Conservation (phyloP, 1,139 yeast genomes). For the Pichia sp. region DNA sequence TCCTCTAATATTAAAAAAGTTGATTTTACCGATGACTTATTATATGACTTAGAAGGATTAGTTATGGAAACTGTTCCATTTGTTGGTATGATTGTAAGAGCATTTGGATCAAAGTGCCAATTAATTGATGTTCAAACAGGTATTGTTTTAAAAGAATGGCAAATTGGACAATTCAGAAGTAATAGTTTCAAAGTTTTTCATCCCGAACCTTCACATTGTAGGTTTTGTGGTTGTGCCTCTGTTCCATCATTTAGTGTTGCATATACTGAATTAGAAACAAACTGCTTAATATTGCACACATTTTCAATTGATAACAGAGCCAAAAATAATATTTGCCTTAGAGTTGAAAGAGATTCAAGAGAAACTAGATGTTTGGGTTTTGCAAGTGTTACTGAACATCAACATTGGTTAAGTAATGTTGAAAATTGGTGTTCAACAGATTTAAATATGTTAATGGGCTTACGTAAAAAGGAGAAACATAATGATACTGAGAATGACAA, state of each 20-base stretch:
- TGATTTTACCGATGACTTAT: constrained; percentile 5
- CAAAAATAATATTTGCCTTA: constrained; percentile 70
- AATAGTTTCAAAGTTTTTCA: constrained; percentile 64
- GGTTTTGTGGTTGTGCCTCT: constrained; percentile 86
- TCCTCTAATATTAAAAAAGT: constrained; percentile 2
- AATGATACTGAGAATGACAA: neutral
- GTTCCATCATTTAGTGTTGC: constrained; percentile 64
- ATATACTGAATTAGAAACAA: constrained; percentile 56
- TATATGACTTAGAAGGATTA: constrained; percentile 16
- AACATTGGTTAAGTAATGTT: constrained; percentile 57
- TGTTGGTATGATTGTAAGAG: constrained; percentile 65
- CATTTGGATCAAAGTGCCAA: constrained; percentile 50
- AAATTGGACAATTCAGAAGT: constrained; percentile 58
- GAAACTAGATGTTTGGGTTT: constrained; percentile 87
- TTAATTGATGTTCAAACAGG: constrained; percentile 77
- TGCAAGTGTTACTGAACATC: constrained; percentile 65
- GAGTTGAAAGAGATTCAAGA: constrained; percentile 88
- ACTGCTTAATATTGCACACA: constrained; percentile 64
- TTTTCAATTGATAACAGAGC: constrained; percentile 68
- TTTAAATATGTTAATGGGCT: constrained; percentile 68
- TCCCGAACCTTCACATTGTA: constrained; percentile 80
- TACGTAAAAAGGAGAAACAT: constrained; percentile 38
- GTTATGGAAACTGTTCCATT: constrained; percentile 49
- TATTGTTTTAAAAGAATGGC: constrained; percentile 46
- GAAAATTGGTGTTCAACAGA: constrained; percentile 78